Evolutionary conservation across 768 basidiomycete species (phyloP).

Genomic region (Dacryopinax primogenitus): DNA sequence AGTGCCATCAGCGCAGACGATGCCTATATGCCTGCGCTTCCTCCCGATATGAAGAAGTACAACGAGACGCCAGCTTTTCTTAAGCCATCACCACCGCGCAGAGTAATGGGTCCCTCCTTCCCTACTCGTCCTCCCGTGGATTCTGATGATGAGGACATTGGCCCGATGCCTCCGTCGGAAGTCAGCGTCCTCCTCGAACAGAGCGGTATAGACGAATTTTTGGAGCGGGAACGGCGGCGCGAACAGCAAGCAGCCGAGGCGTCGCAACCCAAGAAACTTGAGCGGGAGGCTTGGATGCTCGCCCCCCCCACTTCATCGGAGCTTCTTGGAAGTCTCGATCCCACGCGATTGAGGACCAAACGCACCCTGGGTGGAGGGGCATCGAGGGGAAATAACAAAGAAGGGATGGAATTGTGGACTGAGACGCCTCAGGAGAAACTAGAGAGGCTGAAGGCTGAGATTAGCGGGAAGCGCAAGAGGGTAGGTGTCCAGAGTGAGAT

Average conservation of each 20-base stretch:
- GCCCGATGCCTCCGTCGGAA: slow-evolving; percentile 62
- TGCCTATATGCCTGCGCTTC: slow-evolving; percentile 59
- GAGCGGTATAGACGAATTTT: slow-evolving; percentile 62
- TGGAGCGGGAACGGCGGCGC: slow-evolving; percentile 71
- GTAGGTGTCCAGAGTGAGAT: slow-evolving; percentile 27
- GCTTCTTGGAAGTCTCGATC: slow-evolving; percentile 55
- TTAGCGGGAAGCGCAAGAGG: slow-evolving; percentile 76
- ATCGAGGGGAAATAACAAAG: slow-evolving; percentile 27
- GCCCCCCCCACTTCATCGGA: slow-evolving; percentile 77
- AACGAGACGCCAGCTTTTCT: slow-evolving; percentile 13
- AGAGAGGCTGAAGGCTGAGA: slow-evolving; percentile 84
- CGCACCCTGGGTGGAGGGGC: slow-evolving; percentile 28
- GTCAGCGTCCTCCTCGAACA: slow-evolving; percentile 31
- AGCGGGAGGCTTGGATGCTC: slow-evolving; percentile 98
- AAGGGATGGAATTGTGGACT: slow-evolving; percentile 76
- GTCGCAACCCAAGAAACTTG: slow-evolving; percentile 56
- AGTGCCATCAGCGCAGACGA: too few species aligned
- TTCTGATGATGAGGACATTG: slow-evolving; percentile 65
- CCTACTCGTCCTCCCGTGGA: slow-evolving; percentile 25
- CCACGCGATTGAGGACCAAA: slow-evolving; percentile 53
- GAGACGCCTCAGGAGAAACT: slow-evolving; percentile 91
- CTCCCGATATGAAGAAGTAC: slow-evolving; percentile 49
- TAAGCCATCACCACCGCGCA: slow-evolving; percentile 25
- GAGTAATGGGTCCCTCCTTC: slow-evolving; percentile 42
- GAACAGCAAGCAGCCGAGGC: slow-evolving; percentile 62